phyloP scores from a whole-genome alignment of 192 early-diverging fungal species.

The Coemansia interrupta region DNA sequence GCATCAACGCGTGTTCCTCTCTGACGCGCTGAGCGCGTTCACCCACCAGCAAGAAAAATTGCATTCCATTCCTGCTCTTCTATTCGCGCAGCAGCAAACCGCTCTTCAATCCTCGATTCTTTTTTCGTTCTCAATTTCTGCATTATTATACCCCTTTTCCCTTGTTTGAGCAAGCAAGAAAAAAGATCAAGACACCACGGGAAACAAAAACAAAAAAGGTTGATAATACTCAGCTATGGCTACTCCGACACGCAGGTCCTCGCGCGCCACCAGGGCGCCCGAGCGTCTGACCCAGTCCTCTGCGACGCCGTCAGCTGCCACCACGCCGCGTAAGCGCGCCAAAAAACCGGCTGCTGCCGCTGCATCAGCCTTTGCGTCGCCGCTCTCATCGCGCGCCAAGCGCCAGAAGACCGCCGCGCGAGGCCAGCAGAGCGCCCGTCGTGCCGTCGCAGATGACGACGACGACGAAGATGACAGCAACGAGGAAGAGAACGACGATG shows the following conservation, averaged over 20 bases:
- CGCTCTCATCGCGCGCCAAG: conserved; percentile 14
- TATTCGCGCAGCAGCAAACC: conserved; percentile 15
- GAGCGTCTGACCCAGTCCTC: conserved; percentile 21
- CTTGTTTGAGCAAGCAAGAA: neutral
- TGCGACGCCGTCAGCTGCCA: neutral
- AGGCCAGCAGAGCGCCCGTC: neutral
- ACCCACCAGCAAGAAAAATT: neutral
- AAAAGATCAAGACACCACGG: neutral
- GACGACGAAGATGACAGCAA: too few species aligned
- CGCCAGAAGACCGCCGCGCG: conserved; percentile 12
- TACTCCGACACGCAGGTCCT: conserved; percentile 37
- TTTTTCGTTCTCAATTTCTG: too few species aligned
- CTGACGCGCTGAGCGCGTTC: neutral
- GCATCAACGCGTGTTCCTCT: neutral
- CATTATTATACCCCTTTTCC: neutral
- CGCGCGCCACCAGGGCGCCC: conserved; percentile 35
- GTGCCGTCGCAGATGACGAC: too few species aligned
- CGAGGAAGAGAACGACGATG: neutral
- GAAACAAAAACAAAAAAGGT: neutral
- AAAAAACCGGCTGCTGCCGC: conserved; percentile 7
- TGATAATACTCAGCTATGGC: neutral
- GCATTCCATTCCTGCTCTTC: neutral
- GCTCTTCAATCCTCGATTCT: too few species aligned
- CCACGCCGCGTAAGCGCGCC: conserved; percentile 38
- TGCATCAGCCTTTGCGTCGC: conserved; percentile 22